Evolutionary conservation across 1,284 basidiomycete genomes (phyloP).

Genomic region (Omphalotus olearius): DNA sequence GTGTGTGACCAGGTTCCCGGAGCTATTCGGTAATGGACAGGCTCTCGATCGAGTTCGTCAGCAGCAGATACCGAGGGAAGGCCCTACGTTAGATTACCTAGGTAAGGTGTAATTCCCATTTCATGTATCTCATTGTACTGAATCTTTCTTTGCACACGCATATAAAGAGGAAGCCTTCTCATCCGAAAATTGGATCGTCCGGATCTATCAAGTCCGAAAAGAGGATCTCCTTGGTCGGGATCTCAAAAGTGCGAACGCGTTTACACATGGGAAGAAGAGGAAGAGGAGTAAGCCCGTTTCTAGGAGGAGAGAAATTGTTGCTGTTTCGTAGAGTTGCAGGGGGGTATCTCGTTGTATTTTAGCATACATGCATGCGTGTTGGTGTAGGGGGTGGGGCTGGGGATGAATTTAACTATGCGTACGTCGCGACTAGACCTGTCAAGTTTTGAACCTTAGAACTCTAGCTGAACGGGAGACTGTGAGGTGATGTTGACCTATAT

Average conservation of each 20-base stretch:
- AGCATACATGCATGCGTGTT: no score
- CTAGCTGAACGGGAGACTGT: no score
- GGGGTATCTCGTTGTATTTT: no score
- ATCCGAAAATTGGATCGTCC: slow-evolving; percentile 96
- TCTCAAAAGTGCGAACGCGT: slow-evolving; percentile 82
- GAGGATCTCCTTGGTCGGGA: slow-evolving; percentile 90
- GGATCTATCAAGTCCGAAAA: slow-evolving; percentile 96
- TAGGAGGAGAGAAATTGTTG: slow-evolving; percentile 47
- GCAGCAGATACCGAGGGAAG: slow-evolving; percentile 71
- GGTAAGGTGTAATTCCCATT: slow-evolving; percentile 43
- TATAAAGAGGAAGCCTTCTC: slow-evolving; percentile 88
- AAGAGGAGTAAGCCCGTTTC: slow-evolving; percentile 67
- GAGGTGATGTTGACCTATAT: no score
- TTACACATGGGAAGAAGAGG: slow-evolving; percentile 82
- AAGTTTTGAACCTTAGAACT: no score
- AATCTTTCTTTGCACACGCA: neutral
- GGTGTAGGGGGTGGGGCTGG: no score
- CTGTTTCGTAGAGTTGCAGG: neutral
- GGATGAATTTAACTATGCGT: no score
- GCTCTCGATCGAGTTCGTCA: slow-evolving; percentile 81
- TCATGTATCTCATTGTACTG: slow-evolving; percentile 12
- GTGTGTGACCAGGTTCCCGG: slow-evolving; percentile 62
- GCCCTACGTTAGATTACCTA: slow-evolving; percentile 84
- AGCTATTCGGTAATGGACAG: slow-evolving; percentile 76
- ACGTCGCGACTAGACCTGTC: no score